Conservation (phyloP, 495 filamentous ascomycete genomes). For the Neohortaea acidophila region DNA sequence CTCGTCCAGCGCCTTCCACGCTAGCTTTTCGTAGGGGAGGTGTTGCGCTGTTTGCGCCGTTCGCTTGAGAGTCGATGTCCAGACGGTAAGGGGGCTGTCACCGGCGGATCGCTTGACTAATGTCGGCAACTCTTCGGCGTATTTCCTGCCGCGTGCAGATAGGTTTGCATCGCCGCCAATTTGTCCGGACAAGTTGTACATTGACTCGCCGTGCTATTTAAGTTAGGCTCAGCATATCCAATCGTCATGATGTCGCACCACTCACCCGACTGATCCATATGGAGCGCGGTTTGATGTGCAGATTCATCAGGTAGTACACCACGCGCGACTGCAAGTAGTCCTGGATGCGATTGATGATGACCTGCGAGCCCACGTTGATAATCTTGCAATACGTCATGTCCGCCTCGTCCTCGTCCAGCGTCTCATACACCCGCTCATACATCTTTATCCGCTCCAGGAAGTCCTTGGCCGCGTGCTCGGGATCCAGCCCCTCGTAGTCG, state of each 20-base stretch:
- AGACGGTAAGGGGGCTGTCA: constrained; percentile 72
- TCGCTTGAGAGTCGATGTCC: constrained; percentile 88
- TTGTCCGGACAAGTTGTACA: constrained; percentile 71
- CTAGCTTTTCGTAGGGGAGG: constrained; percentile 76
- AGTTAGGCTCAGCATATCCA: background rate
- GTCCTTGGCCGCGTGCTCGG: constrained; percentile 73
- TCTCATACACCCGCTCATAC: constrained; percentile 91
- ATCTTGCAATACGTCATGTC: constrained; percentile 87
- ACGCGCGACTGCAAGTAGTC: constrained; percentile 92
- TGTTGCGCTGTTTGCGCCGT: constrained; percentile 83
- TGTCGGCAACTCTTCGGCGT: constrained; percentile 65
- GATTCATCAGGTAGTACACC: constrained; percentile 95
- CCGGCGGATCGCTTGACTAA: constrained; percentile 70
- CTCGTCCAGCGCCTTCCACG: constrained; percentile 98
- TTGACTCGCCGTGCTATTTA: constrained; percentile 78
- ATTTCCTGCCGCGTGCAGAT: constrained; percentile 72
- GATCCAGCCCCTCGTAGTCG: constrained; percentile 87
- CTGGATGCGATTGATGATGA: constrained; percentile 92
- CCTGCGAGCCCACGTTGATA: constrained; percentile 86
- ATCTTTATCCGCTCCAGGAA: constrained; percentile 90
- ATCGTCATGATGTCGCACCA: constrained; percentile 8
- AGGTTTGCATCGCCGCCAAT: constrained; percentile 86
- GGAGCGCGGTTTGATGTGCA: constrained; percentile 92
- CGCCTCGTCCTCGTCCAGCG: constrained; percentile 72
- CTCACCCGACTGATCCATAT: constrained; percentile 92